These are phyloP conservation scores for Schwanniomyces polymorphus DNA, from an alignment of 805 yeast species.

Conservation along the genomic window DNA sequence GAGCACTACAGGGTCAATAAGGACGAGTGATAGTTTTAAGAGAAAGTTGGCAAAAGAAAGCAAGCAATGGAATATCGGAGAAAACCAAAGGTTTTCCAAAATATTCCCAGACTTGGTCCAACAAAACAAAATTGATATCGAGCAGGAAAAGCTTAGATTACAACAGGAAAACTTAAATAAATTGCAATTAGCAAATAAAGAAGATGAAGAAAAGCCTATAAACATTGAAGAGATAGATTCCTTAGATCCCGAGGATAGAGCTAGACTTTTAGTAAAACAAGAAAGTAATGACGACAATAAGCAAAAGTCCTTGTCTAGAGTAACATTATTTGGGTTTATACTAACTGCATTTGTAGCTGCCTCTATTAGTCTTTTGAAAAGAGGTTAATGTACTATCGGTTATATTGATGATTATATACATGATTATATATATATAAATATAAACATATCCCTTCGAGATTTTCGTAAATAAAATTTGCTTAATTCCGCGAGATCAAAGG, in stretches of 20 bases:
- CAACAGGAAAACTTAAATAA: slow-evolving; percentile 7
- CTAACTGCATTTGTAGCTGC: slow-evolving; percentile 33
- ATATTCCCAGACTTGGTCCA: slow-evolving; percentile 71
- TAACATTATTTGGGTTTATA: slow-evolving; percentile 28
- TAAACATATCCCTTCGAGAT: neutral
- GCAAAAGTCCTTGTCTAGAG: slow-evolving; percentile 6
- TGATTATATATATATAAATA: neutral
- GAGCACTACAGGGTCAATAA: slow-evolving; percentile 78
- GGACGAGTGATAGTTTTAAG: slow-evolving; percentile 60
- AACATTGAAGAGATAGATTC: slow-evolving; percentile 29
- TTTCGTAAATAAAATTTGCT: neutral
- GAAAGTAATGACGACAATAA: slow-evolving; percentile 11
- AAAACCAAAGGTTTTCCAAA: slow-evolving; percentile 55
- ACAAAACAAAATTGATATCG: slow-evolving; percentile 37
- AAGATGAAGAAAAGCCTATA: slow-evolving; percentile 15
- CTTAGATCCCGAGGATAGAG: slow-evolving; percentile 70
- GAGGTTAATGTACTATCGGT: slow-evolving; percentile 6
- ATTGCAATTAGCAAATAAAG: neutral
- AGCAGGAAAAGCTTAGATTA: slow-evolving; percentile 12
- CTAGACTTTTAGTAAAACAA: slow-evolving; percentile 30
- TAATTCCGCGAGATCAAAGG: neutral
- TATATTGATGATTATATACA: neutral
- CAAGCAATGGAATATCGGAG: slow-evolving; percentile 55
- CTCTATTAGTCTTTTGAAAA: slow-evolving; percentile 17
- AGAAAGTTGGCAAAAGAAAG: slow-evolving; percentile 58